Evolutionary conservation across 1,284 basidiomycete species (phyloP).

Genomic region (Sporisorium graminicola): DNA sequence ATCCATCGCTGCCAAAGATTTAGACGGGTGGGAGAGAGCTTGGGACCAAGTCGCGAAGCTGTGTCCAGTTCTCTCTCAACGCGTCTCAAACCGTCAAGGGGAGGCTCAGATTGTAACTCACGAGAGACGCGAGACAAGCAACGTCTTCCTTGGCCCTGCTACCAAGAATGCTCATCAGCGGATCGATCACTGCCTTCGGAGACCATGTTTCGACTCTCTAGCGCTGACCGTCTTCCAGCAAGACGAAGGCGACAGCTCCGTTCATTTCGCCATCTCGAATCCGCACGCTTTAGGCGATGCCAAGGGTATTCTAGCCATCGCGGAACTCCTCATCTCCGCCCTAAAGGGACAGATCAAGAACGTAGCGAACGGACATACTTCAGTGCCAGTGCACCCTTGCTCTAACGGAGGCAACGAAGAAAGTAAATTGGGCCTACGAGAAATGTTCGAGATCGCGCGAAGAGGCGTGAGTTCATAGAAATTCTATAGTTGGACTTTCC

Average conservation of each 20-base stretch:
- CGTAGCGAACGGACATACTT: too few relatives aligned
- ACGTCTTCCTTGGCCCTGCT: background rate
- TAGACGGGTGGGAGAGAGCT: background rate
- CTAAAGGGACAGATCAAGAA: too few relatives aligned
- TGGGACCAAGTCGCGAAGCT: background rate
- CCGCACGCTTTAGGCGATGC: constrained; percentile 11
- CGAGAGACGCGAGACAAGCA: background rate
- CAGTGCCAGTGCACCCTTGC: too few relatives aligned
- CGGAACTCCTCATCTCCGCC: too few relatives aligned
- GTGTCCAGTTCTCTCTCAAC: background rate
- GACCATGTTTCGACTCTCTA: background rate
- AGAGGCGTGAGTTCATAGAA: background rate
- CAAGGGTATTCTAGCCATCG: background rate
- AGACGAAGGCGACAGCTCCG: background rate
- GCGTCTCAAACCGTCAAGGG: background rate
- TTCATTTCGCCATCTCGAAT: constrained; percentile 3
- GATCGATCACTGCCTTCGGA: constrained; percentile 6
- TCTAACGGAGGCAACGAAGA: background rate
- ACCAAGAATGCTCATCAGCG: background rate
- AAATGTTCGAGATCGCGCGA: constrained; percentile 6
- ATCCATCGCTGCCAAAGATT: background rate
- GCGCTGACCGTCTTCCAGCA: constrained; percentile 1
- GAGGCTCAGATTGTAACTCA: background rate
- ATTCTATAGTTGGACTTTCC: too few relatives aligned
- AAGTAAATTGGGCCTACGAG: background rate